Evolutionary conservation across 1,284 basidiomycete species (phyloP).

Genomic region (Heterobasidion occidentale): DNA sequence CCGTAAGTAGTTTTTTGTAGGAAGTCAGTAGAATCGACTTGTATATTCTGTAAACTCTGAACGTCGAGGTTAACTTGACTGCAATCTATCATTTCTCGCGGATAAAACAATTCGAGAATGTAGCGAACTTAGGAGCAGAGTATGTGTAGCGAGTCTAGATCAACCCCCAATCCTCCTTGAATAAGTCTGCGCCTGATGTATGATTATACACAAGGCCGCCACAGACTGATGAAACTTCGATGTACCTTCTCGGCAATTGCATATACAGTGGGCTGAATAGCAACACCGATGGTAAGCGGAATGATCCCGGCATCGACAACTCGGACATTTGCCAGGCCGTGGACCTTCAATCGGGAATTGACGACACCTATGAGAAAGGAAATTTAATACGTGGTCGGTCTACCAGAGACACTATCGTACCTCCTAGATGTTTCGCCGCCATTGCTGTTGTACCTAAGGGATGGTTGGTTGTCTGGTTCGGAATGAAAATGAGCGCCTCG

Average conservation of each 20-base stretch:
- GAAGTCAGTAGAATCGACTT: too few species aligned
- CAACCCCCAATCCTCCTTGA: neutral
- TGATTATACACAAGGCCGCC: too few species aligned
- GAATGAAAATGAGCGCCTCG: neutral
- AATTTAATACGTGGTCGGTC: neutral
- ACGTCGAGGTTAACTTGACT: too few species aligned
- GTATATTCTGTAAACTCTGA: too few species aligned
- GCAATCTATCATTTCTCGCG: too few species aligned
- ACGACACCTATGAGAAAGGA: conserved; percentile 9
- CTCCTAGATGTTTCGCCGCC: conserved; percentile 10
- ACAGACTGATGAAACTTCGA: neutral
- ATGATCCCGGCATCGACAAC: conserved; percentile 13
- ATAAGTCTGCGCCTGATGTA: neutral
- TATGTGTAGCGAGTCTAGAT: neutral
- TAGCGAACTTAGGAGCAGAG: too few species aligned
- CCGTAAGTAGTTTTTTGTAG: too few species aligned
- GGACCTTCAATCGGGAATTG: conserved; percentile 11
- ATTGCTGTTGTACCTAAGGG: conserved; percentile 11
- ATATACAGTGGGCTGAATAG: conserved; percentile 11
- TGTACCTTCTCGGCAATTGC: conserved; percentile 12
- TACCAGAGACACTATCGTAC: neutral
- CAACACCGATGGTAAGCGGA: conserved; percentile 11
- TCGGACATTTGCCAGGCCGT: conserved; percentile 12
- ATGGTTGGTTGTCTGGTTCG: conserved; percentile 10
- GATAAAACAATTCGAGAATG: too few species aligned